Percentiles rank a stretch among this genome's conserved stretches.
Conservation (phyloP, 2,329 filamentous ascomycete species). For the Drechslerella stenobrocha region DNA sequence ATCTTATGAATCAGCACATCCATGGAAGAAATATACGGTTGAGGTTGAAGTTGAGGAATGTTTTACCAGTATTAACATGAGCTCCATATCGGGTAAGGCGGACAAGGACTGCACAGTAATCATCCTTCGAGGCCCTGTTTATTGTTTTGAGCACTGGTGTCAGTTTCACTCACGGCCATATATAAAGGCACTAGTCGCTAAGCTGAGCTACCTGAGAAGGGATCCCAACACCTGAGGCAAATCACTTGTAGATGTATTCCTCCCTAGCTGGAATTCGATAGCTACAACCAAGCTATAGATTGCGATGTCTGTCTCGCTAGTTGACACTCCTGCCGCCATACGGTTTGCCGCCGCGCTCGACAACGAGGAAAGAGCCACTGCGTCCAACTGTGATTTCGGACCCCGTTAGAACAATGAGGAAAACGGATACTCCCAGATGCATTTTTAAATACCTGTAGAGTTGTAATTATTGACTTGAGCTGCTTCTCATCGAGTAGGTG, state of each 20-base stretch:
- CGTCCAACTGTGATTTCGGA: slow-evolving; percentile 15
- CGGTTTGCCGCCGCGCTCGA: neutral
- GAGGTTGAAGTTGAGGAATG: neutral
- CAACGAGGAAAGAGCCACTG: neutral
- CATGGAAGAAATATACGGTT: neutral
- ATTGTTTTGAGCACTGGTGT: neutral
- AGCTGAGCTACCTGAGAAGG: no score
- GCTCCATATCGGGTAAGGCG: slow-evolving; percentile 19
- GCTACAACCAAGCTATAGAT: slow-evolving; percentile 23
- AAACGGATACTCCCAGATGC: neutral
- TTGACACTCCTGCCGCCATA: no score
- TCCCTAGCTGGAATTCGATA: slow-evolving; percentile 11
- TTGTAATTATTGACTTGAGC: neutral
- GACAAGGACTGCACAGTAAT: slow-evolving; percentile 10
- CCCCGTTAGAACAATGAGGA: neutral
- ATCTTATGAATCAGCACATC: neutral
- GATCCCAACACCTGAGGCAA: neutral
- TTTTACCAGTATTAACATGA: slow-evolving; percentile 12
- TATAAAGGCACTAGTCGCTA: neutral
- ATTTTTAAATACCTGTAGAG: slow-evolving; percentile 7
- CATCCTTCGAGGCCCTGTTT: neutral
- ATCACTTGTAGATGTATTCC: slow-evolving; percentile 2
- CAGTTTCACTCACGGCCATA: neutral
- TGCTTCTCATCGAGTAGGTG: slow-evolving; percentile 12
- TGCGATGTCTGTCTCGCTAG: slow-evolving; percentile 3